Percentiles rank a stretch among this genome's conserved stretches.
phyloP scores from a whole-genome alignment of 1,139 yeast species.

The Suhomyces anneliseae region DNA sequence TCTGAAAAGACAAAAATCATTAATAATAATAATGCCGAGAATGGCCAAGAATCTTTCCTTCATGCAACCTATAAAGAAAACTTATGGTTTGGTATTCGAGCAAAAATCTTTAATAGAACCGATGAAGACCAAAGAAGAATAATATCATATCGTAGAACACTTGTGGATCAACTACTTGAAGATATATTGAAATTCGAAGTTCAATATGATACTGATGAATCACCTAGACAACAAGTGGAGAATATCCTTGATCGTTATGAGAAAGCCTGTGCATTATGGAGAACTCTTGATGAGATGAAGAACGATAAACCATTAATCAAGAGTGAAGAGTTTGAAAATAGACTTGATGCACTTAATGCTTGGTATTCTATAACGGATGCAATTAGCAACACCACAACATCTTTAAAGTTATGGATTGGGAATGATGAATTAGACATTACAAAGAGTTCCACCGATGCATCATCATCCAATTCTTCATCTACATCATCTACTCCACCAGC shows the following conservation, averaged over 20 bases:
- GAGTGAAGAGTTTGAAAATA: constrained; percentile 59
- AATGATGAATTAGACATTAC: constrained; percentile 71
- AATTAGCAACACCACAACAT: constrained; percentile 56
- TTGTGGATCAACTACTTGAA: constrained; percentile 74
- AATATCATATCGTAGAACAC: constrained; percentile 68
- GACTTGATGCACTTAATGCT: constrained; percentile 77
- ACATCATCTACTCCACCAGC: constrained; percentile 20
- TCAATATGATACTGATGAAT: constrained; percentile 34
- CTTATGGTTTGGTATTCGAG: constrained; percentile 77
- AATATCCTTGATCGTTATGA: constrained; percentile 62
- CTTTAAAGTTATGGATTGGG: constrained; percentile 73
- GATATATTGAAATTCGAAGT: constrained; percentile 66
- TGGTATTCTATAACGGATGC: constrained; percentile 81
- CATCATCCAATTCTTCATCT: constrained; percentile 15
- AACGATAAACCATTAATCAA: constrained; percentile 74
- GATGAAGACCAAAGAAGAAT: constrained; percentile 77
- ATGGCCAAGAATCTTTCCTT: constrained; percentile 49
- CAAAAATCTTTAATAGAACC: constrained; percentile 79
- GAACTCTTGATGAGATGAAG: constrained; percentile 74
- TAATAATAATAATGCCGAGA: constrained; percentile 40
- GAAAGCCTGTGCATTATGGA: constrained; percentile 75
- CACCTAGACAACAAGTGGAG: constrained; percentile 53
- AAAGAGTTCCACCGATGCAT: constrained; percentile 29
- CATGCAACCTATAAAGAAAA: constrained; percentile 69
- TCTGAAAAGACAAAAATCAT: constrained; percentile 86